Evolutionary conservation across 139 green algal species (phyloP), one percentile per base, ranked within the genome.

Genomic region (Chlorella sorokiniana): DNA sequence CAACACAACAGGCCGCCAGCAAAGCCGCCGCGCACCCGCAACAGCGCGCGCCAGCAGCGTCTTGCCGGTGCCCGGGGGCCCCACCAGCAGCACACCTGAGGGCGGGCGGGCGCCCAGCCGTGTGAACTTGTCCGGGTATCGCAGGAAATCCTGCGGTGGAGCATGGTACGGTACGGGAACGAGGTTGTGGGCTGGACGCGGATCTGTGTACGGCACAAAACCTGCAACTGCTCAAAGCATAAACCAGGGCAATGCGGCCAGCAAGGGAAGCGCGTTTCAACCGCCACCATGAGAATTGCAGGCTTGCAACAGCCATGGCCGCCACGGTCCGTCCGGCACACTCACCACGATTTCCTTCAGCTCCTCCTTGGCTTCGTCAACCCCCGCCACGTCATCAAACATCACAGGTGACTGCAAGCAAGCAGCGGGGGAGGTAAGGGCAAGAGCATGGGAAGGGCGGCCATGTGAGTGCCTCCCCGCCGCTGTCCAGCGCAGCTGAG

Each of bases 21-120:
- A 78, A 94, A 87, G 35, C 94, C 88, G 10, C 93, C 91, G 11
- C 73, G 8, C 38, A 83, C 89, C 89, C 38, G 91, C 91, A 86
- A 95, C 92, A 0, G 96, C 96, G 88, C 98, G 98, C 83, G 94
- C 96, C 69, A 99, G 88, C 77, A 98, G 91, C 20, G 96, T 99
- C 90, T 99, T 99, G 51, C 96, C 96, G n/a, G 96, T 99, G 45
- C 96, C 96, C 4, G 96, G 96, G 22, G 95, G 94, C 20, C 97
- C 97, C 79, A 98, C 98, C 81, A 99, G 84, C 76, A 99, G 94
- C 51, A 99, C 94, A 48, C 97, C 97, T 38, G 77, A 88, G 10
- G 94, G 94, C 4, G 92, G 90, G 35, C 91, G 71, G 0, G 94
- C 94, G 1, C 94, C 94, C 51, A 96, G 83, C 69, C 85, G 86